A percentile compares a stretch with the other conserved stretches of the same genome.
phyloP scores from a whole-genome alignment of 2,329 filamentous ascomycete species.

The Trichophaea hybrida region DNA sequence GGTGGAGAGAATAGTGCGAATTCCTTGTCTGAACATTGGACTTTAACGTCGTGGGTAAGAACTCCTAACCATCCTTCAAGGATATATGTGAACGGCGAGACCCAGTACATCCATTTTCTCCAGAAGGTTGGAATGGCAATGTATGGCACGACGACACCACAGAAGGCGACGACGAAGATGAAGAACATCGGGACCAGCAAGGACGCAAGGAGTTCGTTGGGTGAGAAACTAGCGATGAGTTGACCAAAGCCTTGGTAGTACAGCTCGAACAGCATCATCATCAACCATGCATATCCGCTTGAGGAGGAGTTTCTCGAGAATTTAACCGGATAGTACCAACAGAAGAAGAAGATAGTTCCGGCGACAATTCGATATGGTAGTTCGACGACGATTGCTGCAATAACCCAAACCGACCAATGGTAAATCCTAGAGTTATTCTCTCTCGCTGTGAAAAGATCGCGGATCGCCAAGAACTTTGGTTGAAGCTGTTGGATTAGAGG shows the following conservation, averaged over 20 bases:
- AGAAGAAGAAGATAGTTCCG: slow-evolving; percentile 49
- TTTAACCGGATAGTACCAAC: slow-evolving; percentile 39
- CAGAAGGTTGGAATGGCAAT: slow-evolving; percentile 49
- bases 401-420: slow-evolving; percentile 56
- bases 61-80: slow-evolving; percentile 47
- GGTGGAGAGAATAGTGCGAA: slow-evolving; percentile 48
- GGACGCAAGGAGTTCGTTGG: slow-evolving; percentile 52
- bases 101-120: slow-evolving; percentile 50
- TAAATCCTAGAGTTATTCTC: slow-evolving; percentile 71
- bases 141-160: slow-evolving; percentile 60
- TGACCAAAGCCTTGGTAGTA: slow-evolving; percentile 53
- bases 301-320: slow-evolving; percentile 34
- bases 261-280: slow-evolving; percentile 51
- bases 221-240: slow-evolving; percentile 50
- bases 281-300: slow-evolving; percentile 47
- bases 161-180: slow-evolving; percentile 56
- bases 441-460: slow-evolving; percentile 53
- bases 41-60: slow-evolving; percentile 40
- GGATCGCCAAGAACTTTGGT: slow-evolving; percentile 52
- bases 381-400: slow-evolving; percentile 51
- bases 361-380: slow-evolving; percentile 54
- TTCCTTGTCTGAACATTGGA: slow-evolving; percentile 43
- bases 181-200: slow-evolving; percentile 55
- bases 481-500: slow-evolving; percentile 65
- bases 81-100: slow-evolving; percentile 54